Base-by-base conservation (phyloP, 371 early-diverging fungal genomes). In the Mortierella sp. region DNA sequence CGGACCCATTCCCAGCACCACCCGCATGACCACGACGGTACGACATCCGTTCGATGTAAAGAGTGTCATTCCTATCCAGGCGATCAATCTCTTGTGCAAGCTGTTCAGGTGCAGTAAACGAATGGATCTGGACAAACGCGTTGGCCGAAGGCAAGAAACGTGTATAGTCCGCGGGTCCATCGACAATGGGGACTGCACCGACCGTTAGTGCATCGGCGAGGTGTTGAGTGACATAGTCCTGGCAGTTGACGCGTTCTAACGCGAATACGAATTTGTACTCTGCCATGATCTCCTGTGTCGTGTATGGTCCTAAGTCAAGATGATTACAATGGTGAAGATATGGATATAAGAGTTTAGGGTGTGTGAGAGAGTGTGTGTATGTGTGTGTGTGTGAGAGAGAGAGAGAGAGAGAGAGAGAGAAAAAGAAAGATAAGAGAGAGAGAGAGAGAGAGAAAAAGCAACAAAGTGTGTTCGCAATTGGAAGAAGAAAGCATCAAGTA, bases 241-340 rank as follows among this genome's bases (percentile, higher is more conserved):
- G 42, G 50, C 79, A 84, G 50, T 76, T 78, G 74, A 73, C 55
- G 2, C 34, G 52, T 63, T 84, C 79, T 7, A 74, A 68, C 1
- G 77, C 77, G 71, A 84, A 52, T 44, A 72, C 78, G 26, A 81
- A 76, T 73, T 84, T 78, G 77, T 84, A 84, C 24, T 65, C 26
- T 58, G 44, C 42, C 75, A 78, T 78, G 2, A 78, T 68, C 58
- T 79, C 79, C 28, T 74, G 58, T 28, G 44, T 45, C 24, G 78
- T 50, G 50, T 45, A 70, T 16, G 77, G 77, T 55, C 38, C 71
- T 73, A 77, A 28, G 7, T 6, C 9, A 70, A 19, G 34, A 45
- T 38, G 5, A 38, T 38, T 38, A 38, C 5, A 5, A 38, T 38
- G 42, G 42, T 38, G 42, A 9, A 24, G 21, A 11, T 21, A 70